Evolutionary conservation across 2,329 filamentous ascomycete genomes (phyloP).

Genomic region (Aspergillus floridensis): DNA sequence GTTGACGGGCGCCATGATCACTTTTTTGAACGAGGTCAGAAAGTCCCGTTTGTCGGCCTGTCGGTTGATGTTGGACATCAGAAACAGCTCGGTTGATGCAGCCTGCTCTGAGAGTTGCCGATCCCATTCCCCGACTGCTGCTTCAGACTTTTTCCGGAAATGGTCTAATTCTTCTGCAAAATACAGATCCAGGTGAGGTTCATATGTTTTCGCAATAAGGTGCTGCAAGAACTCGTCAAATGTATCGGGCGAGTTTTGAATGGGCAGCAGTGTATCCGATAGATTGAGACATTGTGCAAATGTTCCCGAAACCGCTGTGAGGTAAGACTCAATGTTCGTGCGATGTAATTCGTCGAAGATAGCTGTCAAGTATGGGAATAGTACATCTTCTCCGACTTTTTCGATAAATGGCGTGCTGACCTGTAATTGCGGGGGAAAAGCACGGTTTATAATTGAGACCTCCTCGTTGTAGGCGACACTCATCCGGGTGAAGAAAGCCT

Average conservation of each 20-base stretch:
- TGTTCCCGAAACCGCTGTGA: conserved; percentile 81
- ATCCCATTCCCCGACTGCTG: conserved; percentile 81
- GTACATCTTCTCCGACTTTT: conserved; percentile 74
- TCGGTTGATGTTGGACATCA: conserved; percentile 91
- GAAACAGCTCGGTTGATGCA: conserved; percentile 84
- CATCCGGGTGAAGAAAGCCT: conserved; percentile 74
- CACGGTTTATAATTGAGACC: conserved; percentile 71
- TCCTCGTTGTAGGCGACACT: conserved; percentile 79
- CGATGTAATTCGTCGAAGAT: conserved; percentile 86
- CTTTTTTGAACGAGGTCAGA: conserved; percentile 92
- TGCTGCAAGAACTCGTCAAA: conserved; percentile 65
- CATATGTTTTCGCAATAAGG: conserved; percentile 72
- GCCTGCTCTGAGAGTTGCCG: conserved; percentile 89
- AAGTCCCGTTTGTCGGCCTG: conserved; percentile 97
- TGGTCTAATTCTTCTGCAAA: conserved; percentile 85
- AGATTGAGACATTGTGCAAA: conserved; percentile 85
- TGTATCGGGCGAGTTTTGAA: conserved; percentile 57
- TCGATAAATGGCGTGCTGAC: conserved; percentile 78
- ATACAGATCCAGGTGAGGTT: conserved; percentile 91
- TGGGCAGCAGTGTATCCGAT: conserved; percentile 66
- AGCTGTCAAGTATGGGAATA: conserved; percentile 80
- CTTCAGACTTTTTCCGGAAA: conserved; percentile 73
- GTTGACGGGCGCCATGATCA: conserved; percentile 98
- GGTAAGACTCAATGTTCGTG: conserved; percentile 69
- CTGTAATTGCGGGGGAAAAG: conserved; percentile 69